These are phyloP conservation scores for Blastomyces emzantsi DNA, from an alignment of 2,329 filamentous ascomycete species.

Conservation along the genomic window DNA sequence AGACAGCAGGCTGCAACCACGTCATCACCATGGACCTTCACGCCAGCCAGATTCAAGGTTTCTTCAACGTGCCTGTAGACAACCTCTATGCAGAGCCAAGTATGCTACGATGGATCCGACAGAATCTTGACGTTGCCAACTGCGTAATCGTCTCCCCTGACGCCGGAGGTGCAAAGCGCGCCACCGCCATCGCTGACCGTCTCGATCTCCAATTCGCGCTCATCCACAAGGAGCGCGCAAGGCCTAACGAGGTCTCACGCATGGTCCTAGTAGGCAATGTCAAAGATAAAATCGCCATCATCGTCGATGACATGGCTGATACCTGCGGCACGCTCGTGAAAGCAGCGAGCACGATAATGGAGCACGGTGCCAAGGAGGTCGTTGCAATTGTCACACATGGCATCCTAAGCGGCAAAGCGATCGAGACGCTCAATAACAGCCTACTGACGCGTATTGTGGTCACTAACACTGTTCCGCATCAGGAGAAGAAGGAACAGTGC, in stretches of 20 bases:
- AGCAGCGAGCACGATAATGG: constrained; percentile 78
- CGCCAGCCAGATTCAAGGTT: constrained; percentile 87
- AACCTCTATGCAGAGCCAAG: constrained; percentile 92
- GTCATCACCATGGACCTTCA: constrained; percentile 96
- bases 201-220: constrained; percentile 85
- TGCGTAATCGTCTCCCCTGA: constrained; percentile 93
- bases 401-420: constrained; percentile 79
- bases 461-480: constrained; percentile 78
- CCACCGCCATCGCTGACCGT: constrained; percentile 85
- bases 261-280: constrained; percentile 98
- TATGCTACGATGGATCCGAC: constrained; percentile 80
- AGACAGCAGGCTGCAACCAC: constrained; percentile 85
- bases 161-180: constrained; percentile 89
- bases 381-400: constrained; percentile 95
- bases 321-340: constrained; percentile 85
- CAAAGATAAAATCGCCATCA: constrained; percentile 79
- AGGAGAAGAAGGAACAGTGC: constrained; percentile 70
- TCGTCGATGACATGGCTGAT: constrained; percentile 97
- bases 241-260: constrained; percentile 81
- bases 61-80: constrained; percentile 76
- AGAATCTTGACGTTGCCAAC: constrained; percentile 71
- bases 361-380: constrained; percentile 77
- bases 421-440: constrained; percentile 73
- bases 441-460: constrained; percentile 71
- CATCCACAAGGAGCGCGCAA: constrained; percentile 91